Conservation (phyloP, 2,329 filamentous ascomycete species). For the Exophiala lecanii-corni region DNA sequence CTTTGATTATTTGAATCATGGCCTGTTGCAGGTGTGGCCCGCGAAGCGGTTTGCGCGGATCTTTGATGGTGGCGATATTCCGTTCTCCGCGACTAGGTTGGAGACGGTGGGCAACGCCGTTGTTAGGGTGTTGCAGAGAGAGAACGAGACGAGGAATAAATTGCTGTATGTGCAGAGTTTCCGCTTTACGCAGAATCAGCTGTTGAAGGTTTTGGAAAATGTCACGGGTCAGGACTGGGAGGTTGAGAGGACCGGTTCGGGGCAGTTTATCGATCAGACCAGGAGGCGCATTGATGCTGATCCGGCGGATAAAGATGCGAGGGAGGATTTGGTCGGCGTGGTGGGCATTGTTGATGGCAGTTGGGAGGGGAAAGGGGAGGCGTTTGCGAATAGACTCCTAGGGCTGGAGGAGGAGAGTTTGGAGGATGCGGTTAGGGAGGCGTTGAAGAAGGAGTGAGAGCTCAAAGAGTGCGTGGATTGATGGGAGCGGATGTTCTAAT, state of each 20-base stretch:
- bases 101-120: constrained; percentile 4
- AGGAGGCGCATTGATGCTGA: neutral
- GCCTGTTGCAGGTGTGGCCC: constrained; percentile 5
- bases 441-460: constrained; percentile 5
- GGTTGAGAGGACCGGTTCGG: neutral
- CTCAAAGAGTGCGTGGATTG: no score
- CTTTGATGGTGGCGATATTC: constrained; percentile 8
- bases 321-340: constrained; percentile 10
- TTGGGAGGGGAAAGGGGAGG: constrained; percentile 8
- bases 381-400: constrained; percentile 10
- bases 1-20: constrained; percentile 9
- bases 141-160: constrained; percentile 3
- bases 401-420: constrained; percentile 1
- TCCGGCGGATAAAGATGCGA: neutral
- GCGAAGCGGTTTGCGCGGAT: constrained; percentile 2
- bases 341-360: constrained; percentile 8
- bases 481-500: no score
- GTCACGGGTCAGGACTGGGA: constrained; percentile 4
- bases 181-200: constrained; percentile 42
- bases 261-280: neutral
- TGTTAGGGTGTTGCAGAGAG: constrained; percentile 1
- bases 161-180: constrained; percentile 39
- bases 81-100: constrained; percentile 9
- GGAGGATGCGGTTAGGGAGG: constrained; percentile 6
- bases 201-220: constrained; percentile 34